Evolutionary conservation across 2,329 filamentous ascomycete genomes (phyloP).

Genomic region (Zymoseptoria pseudotritici): DNA sequence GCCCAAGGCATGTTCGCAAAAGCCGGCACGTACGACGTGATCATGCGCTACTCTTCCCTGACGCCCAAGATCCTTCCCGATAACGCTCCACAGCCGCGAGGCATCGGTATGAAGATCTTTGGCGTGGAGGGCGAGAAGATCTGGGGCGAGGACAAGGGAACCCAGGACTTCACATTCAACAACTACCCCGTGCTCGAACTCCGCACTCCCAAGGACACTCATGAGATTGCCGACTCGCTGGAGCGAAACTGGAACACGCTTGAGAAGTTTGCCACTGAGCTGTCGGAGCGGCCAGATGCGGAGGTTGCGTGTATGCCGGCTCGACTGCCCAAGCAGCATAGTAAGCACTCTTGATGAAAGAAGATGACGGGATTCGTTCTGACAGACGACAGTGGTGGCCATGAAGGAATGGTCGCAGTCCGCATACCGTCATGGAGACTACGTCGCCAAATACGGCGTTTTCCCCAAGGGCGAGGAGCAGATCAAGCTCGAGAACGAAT

Average conservation of each 20-base stretch:
- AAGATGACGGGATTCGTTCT: not conserved
- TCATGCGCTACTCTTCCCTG: conserved; percentile 33
- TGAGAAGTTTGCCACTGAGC: conserved; percentile 26
- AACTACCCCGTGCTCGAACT: conserved; percentile 29
- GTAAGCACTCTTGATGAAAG: conserved; percentile 9
- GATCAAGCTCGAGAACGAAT: conserved; percentile 21
- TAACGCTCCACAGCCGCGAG: conserved; percentile 30
- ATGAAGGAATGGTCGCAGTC: conserved; percentile 30
- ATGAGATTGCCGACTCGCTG: conserved; percentile 29
- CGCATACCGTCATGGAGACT: conserved; percentile 30
- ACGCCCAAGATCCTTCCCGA: conserved; percentile 32
- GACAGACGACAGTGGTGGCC: conserved; percentile 24
- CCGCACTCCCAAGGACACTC: conserved; percentile 25
- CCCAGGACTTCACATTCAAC: conserved; percentile 30
- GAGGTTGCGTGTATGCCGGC: conserved; percentile 26
- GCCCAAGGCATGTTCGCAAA: conserved; percentile 32
- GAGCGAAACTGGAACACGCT: conserved; percentile 30
- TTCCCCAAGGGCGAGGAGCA: conserved; percentile 27
- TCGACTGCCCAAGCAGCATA: conserved; percentile 26
- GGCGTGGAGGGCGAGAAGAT: conserved; percentile 31
- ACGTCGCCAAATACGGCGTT: conserved; percentile 29
- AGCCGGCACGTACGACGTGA: conserved; percentile 29
- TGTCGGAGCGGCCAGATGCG: conserved; percentile 22
- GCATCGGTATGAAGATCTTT: conserved; percentile 32
- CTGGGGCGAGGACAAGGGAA: conserved; percentile 30